Evolutionary conservation across 352 stramenopile genomes (phyloP).

Genomic region (Phytophthora gonapodyides): DNA sequence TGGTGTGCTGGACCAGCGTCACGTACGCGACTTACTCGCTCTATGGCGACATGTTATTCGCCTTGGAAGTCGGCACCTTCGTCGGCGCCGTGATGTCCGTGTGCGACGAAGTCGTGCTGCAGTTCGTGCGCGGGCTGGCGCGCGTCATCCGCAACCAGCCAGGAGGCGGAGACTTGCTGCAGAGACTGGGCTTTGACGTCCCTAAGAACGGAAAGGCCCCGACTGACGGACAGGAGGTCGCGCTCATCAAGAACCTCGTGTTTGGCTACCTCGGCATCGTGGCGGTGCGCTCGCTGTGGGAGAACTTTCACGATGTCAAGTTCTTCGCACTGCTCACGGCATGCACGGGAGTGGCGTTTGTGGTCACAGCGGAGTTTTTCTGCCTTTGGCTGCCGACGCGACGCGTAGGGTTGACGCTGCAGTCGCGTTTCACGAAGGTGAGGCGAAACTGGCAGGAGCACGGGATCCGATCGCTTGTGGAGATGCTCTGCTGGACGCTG

Average conservation of each 20-base stretch:
- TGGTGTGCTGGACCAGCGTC: constrained; percentile 73
- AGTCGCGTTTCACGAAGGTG: constrained; percentile 74
- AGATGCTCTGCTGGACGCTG: constrained; percentile 67
- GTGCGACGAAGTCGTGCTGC: constrained; percentile 76
- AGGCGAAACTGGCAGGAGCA: constrained; percentile 66
- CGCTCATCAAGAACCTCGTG: constrained; percentile 79
- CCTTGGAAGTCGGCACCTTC: constrained; percentile 73
- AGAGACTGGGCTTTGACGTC: constrained; percentile 74
- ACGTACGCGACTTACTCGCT: constrained; percentile 68
- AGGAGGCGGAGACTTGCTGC: constrained; percentile 57
- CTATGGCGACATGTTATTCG: constrained; percentile 59
- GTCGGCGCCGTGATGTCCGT: constrained; percentile 82
- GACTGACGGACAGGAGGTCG: constrained; percentile 67
- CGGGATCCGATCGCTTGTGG: constrained; percentile 49
- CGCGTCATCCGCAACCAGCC: constrained; percentile 74
- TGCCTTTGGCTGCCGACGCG: constrained; percentile 80
- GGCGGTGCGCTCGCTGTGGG: constrained; percentile 62
- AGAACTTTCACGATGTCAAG: constrained; percentile 75
- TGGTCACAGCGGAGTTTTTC: constrained; percentile 77
- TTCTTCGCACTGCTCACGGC: constrained; percentile 70
- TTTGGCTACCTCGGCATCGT: constrained; percentile 78
- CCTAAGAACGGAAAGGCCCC: constrained; percentile 68
- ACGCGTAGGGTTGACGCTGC: constrained; percentile 68
- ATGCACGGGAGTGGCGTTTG: constrained; percentile 70
- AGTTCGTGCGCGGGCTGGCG: constrained; percentile 64